Evolutionary conservation across 1,284 basidiomycete genomes (phyloP).

Genomic region (Wolfiporia cocos): DNA sequence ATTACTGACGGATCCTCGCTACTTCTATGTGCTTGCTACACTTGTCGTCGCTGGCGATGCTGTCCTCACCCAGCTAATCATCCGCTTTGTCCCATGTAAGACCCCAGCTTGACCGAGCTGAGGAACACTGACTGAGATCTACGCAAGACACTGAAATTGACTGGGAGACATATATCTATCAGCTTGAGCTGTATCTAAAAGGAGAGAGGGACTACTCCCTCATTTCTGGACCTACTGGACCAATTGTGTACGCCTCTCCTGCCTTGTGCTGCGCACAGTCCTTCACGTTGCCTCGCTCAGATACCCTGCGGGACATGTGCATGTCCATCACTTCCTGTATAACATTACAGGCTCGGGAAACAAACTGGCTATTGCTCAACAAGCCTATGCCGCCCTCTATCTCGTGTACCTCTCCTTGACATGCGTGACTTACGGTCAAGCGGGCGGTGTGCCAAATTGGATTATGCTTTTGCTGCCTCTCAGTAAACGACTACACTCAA

Average conservation of each 20-base stretch:
- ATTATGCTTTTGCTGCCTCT: slow-evolving; percentile 72
- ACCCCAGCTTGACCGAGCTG: slow-evolving; percentile 13
- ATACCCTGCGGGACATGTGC: slow-evolving; percentile 93
- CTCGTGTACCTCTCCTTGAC: slow-evolving; percentile 58
- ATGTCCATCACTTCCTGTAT: slow-evolving; percentile 77
- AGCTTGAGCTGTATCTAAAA: slow-evolving; percentile 72
- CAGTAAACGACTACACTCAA: slow-evolving; percentile 92
- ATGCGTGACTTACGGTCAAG: slow-evolving; percentile 63
- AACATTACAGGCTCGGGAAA: slow-evolving; percentile 56
- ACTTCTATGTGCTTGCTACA: slow-evolving; percentile 60
- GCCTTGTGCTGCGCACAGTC: background rate
- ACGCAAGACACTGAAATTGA: slow-evolving; percentile 96
- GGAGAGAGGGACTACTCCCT: slow-evolving; percentile 86
- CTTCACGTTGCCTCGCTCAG: slow-evolving; percentile 33
- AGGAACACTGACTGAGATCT: slow-evolving; percentile 11
- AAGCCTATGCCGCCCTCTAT: slow-evolving; percentile 75
- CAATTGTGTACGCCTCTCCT: slow-evolving; percentile 72
- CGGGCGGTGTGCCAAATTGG: slow-evolving; percentile 72
- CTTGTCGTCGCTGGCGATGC: slow-evolving; percentile 70
- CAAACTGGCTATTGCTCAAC: slow-evolving; percentile 67
- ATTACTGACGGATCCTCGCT: slow-evolving; percentile 51
- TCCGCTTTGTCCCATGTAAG: slow-evolving; percentile 78
- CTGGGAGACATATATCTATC: slow-evolving; percentile 90
- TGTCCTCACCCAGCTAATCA: slow-evolving; percentile 70
- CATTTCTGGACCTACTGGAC: slow-evolving; percentile 89